Evolutionary conservation across 495 filamentous ascomycete species (phyloP), one percentile per base, ranked within the genome.

Genomic region (Penicillium cataractarum): DNA sequence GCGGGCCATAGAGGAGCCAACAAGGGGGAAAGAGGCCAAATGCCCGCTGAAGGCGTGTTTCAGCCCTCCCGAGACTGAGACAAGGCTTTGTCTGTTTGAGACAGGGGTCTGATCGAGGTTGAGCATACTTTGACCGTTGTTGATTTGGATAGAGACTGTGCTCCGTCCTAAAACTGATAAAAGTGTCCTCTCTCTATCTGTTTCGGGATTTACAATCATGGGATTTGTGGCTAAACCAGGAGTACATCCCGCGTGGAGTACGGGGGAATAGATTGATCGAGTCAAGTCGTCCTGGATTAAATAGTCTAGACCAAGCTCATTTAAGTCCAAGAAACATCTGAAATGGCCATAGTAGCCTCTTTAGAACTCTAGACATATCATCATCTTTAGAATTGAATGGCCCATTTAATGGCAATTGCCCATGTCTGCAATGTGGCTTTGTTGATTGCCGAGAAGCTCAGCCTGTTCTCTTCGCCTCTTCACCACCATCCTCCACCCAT

Each of bases 1-100:
- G 42, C 19, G 60, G 58, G 44, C 63, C 63, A 71, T 31, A 57
- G 15, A 37, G 68, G 33, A 26, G 53, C 8, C 27, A 54, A 7
- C 5, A 19, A 39, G 68, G 27, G n/a, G 29, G 7, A 32, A 29
- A n/a, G 24, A 32, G 19, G 24, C 24, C 13, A 26, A 50, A 29
- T 50, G 57, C 9, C 44, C 61, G 27, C 54, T 46, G 62, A 39
- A 57, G 67, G 65, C 67, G 67, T 68, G 74, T 74, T 76, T 74
- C 74, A 76, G 35, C 61, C 15, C 42, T 29, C 13, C 56, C 60
- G 54, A 62, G 70, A 53, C 61, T 60, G 62, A 63, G 62, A 70
- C 69, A 63, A 27, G 52, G 32, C 31, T 21, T 52, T 46, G 60
- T 59, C 51, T 62, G 32, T 44, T 37, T 55, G 35, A 62, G 46